A percentile compares a stretch with the other conserved stretches of the same genome.
Conservation (phyloP, 2,329 filamentous ascomycete genomes). For the Sphaerulina populicola region DNA sequence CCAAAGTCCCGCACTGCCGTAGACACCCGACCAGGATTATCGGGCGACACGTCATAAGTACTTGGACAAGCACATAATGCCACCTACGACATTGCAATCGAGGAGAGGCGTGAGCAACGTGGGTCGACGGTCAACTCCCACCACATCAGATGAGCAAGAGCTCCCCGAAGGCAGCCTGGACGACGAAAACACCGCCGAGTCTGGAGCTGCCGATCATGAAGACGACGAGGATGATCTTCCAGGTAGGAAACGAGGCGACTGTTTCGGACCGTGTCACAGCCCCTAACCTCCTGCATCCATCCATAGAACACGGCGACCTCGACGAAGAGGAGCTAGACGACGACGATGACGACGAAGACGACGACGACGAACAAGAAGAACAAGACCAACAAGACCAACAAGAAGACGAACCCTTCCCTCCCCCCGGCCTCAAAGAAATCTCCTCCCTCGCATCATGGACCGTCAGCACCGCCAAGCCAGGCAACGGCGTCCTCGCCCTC, state of each 20-base stretch:
- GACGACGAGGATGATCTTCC: slow-evolving; percentile 22
- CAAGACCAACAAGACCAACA: too few species aligned
- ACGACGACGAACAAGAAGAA: too few species aligned
- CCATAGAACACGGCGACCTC: slow-evolving; percentile 28
- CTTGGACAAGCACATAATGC: not conserved
- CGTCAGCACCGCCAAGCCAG: slow-evolving; percentile 72
- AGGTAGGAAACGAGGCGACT: slow-evolving; percentile 7
- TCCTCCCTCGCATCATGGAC: slow-evolving; percentile 77
- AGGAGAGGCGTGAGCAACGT: not conserved
- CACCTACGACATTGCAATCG: slow-evolving; percentile 5
- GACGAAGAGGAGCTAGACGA: slow-evolving; percentile 25
- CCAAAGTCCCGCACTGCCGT: too few species aligned
- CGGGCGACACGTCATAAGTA: not conserved
- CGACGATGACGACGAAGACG: too few species aligned
- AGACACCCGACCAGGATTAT: not conserved
- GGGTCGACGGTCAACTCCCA: slow-evolving; percentile 7
- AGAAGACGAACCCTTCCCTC: slow-evolving; percentile 29
- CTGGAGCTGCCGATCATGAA: slow-evolving; percentile 3
- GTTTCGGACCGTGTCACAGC: not conserved
- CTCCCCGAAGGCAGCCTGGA: slow-evolving; percentile 8
- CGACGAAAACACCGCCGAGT: slow-evolving; percentile 2
- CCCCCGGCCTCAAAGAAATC: slow-evolving; percentile 63
- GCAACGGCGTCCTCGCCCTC: slow-evolving; percentile 68
- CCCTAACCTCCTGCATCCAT: not conserved
- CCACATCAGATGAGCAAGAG: slow-evolving; percentile 17